Evolutionary conservation across 2,329 filamentous ascomycete species (phyloP).

Genomic region (Colletotrichum somersetense): DNA sequence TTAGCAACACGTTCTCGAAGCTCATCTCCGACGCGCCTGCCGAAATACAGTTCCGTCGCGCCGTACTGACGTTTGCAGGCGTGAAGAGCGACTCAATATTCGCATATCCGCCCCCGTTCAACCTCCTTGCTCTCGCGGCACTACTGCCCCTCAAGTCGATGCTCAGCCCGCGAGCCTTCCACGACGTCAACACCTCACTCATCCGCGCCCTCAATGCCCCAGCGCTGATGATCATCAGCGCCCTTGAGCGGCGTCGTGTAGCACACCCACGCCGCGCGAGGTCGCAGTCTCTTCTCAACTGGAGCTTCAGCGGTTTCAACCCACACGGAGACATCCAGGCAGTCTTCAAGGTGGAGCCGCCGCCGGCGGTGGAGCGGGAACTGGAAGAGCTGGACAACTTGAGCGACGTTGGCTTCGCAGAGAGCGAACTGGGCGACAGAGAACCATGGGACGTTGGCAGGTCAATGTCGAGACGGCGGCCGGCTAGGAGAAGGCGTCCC

Average conservation of each 20-base stretch:
- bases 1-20: constrained; percentile 78
- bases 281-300: constrained; percentile 34
- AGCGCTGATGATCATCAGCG: constrained; percentile 69
- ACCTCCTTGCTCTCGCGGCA: constrained; percentile 74
- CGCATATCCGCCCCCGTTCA: constrained; percentile 77
- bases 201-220: constrained; percentile 75
- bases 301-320: constrained; percentile 52
- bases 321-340: constrained; percentile 72
- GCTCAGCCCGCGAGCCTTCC: constrained; percentile 73
- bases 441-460: constrained; percentile 19
- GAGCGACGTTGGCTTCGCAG: constrained; percentile 38
- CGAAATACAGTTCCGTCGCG: constrained; percentile 78
- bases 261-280: constrained; percentile 59
- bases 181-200: constrained; percentile 76
- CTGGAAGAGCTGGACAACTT: constrained; percentile 45
- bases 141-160: constrained; percentile 75
- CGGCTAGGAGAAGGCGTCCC: constrained; percentile 19
- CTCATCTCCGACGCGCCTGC: constrained; percentile 76
- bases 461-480: constrained; percentile 20
- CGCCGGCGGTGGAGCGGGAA: constrained; percentile 54
- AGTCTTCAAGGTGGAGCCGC: constrained; percentile 71
- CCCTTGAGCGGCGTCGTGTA: constrained; percentile 69
- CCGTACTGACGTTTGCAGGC: constrained; percentile 79
- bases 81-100: constrained; percentile 81
- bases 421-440: constrained; percentile 27